Evolutionary conservation across 139 green algal genomes (phyloP).

Genomic region (Chlorella sp.): DNA sequence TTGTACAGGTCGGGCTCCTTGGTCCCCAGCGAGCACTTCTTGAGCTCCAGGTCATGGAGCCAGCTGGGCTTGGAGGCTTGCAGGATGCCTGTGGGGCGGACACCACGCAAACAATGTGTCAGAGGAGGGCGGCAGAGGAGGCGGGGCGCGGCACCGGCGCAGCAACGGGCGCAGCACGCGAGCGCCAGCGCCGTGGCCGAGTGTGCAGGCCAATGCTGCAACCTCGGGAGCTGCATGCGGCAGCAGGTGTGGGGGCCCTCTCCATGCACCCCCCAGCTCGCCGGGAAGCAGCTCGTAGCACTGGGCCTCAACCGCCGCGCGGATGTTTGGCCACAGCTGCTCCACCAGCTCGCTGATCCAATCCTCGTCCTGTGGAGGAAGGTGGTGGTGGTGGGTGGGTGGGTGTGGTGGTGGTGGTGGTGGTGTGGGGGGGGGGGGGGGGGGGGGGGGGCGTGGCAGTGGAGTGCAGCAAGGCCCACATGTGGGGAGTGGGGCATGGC

Average conservation of each 20-base stretch:
- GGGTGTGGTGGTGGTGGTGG: no score
- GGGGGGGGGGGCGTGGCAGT: no score
- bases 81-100: conserved; percentile 14
- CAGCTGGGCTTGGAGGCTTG: conserved; percentile 5
- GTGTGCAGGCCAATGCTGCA: not conserved
- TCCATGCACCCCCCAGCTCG: not conserved
- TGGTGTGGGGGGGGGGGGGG: no score
- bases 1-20: conserved; percentile 23
- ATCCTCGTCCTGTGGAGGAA: conserved; percentile 16
- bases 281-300: conserved; percentile 19
- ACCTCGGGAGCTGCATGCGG: not conserved
- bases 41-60: conserved; percentile 29
- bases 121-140: no score
- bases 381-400: no score
- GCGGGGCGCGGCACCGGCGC: no score
- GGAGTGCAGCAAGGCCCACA: no score
- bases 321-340: conserved; percentile 22
- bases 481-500: no score
- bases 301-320: conserved; percentile 2
- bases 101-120: not conserved
- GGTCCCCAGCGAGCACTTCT: conserved; percentile 21
- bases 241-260: not conserved
- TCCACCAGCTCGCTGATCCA: conserved; percentile 23
- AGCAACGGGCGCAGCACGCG: not conserved
- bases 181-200: not conserved